Evolutionary conservation across 2,329 filamentous ascomycete species (phyloP).

Genomic region (Epichloe coenophiala): DNA sequence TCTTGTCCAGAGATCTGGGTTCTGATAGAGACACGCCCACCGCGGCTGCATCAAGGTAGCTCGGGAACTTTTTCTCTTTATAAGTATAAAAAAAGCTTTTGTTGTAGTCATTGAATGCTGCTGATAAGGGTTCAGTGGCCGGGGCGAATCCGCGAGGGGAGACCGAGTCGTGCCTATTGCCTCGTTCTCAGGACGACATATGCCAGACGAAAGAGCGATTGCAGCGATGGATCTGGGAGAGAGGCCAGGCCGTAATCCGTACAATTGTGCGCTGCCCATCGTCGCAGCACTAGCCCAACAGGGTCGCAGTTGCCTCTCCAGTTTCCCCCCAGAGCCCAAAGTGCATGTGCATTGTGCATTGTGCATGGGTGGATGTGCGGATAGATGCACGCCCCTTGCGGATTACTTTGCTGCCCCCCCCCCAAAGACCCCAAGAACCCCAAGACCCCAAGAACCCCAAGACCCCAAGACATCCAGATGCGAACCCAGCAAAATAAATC

Average conservation of each 20-base stretch:
- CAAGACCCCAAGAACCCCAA: not conserved
- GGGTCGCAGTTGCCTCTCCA: not conserved
- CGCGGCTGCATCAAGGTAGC: not conserved
- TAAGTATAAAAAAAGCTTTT: no score
- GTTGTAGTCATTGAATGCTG: no score
- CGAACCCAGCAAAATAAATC: constrained; percentile 1
- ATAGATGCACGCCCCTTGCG: not conserved
- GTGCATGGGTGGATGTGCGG: not conserved
- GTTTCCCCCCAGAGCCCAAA: not conserved
- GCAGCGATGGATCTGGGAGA: no score
- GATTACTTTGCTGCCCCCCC: not conserved
- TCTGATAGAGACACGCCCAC: not conserved
- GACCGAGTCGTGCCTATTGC: no score
- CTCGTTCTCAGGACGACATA: no score
- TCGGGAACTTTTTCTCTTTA: no score
- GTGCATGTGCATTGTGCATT: not conserved
- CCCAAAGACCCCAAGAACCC: not conserved
- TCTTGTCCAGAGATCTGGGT: not conserved
- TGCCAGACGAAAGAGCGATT: not conserved
- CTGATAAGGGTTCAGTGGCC: no score
- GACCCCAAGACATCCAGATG: not conserved
- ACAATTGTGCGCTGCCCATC: no score
- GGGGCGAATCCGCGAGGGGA: no score
- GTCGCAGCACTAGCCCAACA: not conserved
- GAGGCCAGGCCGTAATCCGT: not conserved